phyloP scores from a whole-genome alignment of 1,139 yeast genomes.

The Meyerozyma elateridarum region DNA sequence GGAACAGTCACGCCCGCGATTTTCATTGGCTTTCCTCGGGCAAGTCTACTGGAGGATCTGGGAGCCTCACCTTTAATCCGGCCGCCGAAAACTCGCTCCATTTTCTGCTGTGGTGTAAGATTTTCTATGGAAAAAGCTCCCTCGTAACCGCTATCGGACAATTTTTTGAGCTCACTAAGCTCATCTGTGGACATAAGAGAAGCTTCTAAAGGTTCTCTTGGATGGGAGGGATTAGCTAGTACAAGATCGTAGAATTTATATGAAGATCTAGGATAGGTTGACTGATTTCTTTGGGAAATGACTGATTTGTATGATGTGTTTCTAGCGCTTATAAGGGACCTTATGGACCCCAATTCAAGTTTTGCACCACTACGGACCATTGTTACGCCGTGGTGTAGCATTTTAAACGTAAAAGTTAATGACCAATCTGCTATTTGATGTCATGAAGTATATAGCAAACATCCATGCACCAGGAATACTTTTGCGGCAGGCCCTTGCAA shows the following conservation, averaged over 20 bases:
- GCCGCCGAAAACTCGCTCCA: slow-evolving; percentile 53
- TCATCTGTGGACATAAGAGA: slow-evolving; percentile 1
- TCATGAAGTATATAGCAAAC: too few relatives aligned
- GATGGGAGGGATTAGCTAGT: slow-evolving; percentile 1
- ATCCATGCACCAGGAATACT: too few relatives aligned
- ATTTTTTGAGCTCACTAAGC: neutral
- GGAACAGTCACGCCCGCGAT: slow-evolving; percentile 81
- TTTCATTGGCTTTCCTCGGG: slow-evolving; percentile 34
- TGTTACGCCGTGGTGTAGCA: too few relatives aligned
- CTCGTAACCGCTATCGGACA: slow-evolving; percentile 17
- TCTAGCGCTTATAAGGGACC: too few relatives aligned
- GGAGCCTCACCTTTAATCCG: slow-evolving; percentile 53
- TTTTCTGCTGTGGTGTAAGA: slow-evolving; percentile 44
- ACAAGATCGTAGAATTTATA: slow-evolving; percentile 2
- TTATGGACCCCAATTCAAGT: too few relatives aligned
- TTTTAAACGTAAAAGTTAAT: too few relatives aligned
- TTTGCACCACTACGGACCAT: too few relatives aligned
- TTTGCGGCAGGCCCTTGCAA: too few relatives aligned
- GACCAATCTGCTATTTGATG: too few relatives aligned
- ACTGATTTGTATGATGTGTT: too few relatives aligned
- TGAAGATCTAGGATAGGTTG: too few relatives aligned
- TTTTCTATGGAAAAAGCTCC: slow-evolving; percentile 40
- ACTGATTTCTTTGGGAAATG: too few relatives aligned
- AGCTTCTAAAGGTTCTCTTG: slow-evolving; percentile 2
- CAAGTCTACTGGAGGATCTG: slow-evolving; percentile 45